phyloP scores from a whole-genome alignment of 2,329 filamentous ascomycete genomes.

The Trichoderma sp. region DNA sequence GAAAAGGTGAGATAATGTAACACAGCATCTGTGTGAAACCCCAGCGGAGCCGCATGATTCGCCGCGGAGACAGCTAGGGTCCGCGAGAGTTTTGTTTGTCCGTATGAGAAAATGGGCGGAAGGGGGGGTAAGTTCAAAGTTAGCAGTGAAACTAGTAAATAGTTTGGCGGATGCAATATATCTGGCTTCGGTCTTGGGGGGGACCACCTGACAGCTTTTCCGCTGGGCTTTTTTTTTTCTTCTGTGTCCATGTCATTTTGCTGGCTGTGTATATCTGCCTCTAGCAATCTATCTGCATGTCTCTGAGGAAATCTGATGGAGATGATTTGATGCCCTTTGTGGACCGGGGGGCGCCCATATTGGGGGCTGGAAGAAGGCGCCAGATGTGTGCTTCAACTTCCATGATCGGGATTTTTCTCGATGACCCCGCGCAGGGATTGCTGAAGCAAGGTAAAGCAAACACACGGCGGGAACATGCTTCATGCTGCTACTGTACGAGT shows the following conservation, averaged over 20 bases:
- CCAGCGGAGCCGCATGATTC: not conserved
- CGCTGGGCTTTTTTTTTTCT: not conserved
- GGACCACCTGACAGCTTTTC: slow-evolving; percentile 4
- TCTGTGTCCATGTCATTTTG: not conserved
- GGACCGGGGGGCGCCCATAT: not conserved
- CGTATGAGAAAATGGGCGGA: not conserved
- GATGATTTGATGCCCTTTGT: not conserved
- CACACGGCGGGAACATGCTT: not conserved
- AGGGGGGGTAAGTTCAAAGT: not conserved
- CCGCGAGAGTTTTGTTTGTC: not conserved
- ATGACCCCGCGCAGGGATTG: not conserved
- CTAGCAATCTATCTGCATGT: slow-evolving; percentile 3
- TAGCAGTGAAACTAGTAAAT: not conserved
- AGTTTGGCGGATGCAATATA: not conserved
- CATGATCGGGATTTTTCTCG: not conserved
- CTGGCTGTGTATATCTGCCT: not conserved
- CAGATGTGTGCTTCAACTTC: slow-evolving; percentile 4
- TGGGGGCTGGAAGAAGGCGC: slow-evolving; percentile 14
- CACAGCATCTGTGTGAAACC: not conserved
- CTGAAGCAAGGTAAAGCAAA: not conserved
- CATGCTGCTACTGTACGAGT: not conserved
- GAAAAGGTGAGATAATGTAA: not conserved
- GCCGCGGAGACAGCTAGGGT: not conserved
- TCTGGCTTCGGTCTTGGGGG: not conserved
- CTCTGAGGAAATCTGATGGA: not conserved